These are phyloP conservation scores for Ambrosiella xylebori DNA, from an alignment of 2,329 filamentous ascomycete genomes.

Conservation along the genomic window DNA sequence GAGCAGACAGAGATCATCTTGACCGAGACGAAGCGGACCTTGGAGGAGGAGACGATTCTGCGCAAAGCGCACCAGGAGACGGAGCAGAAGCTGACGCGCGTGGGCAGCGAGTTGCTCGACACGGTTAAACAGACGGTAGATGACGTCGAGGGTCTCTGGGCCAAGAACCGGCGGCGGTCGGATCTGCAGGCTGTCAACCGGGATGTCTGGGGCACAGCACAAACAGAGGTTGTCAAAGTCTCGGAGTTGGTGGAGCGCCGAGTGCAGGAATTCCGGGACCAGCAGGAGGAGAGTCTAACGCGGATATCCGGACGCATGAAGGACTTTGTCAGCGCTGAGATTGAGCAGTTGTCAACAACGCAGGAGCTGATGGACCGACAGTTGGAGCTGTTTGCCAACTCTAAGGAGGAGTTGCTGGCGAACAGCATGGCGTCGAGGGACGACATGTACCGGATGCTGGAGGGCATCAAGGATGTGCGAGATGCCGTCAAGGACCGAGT, in stretches of 20 bases:
- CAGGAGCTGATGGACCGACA: constrained; percentile 56
- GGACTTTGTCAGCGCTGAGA: constrained; percentile 42
- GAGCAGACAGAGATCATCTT: constrained; percentile 80
- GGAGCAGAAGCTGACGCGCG: constrained; percentile 54
- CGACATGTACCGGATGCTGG: constrained; percentile 78
- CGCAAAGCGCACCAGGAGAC: constrained; percentile 75
- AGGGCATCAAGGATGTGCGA: constrained; percentile 53
- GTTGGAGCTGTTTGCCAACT: constrained; percentile 46
- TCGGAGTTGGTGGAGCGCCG: constrained; percentile 61
- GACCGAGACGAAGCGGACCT: constrained; percentile 52
- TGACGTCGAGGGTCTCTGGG: constrained; percentile 67
- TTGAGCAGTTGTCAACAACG: constrained; percentile 44
- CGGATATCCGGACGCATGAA: constrained; percentile 56
- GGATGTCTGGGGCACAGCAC: constrained; percentile 59
- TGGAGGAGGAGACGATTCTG: constrained; percentile 64
- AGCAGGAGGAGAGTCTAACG: constrained; percentile 55
- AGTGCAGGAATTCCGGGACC: constrained; percentile 51
- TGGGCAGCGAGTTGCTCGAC: constrained; percentile 60
- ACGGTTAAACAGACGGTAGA: constrained; percentile 62
- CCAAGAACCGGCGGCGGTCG: constrained; percentile 72
- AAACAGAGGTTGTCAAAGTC: constrained; percentile 57
- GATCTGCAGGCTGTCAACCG: constrained; percentile 69
- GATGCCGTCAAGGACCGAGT: constrained; percentile 55
- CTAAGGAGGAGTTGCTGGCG: constrained; percentile 48
- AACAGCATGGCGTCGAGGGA: constrained; percentile 56